Evolutionary conservation across 805 yeast genomes (phyloP).

Genomic region (Schwanniomyces polymorphus): DNA sequence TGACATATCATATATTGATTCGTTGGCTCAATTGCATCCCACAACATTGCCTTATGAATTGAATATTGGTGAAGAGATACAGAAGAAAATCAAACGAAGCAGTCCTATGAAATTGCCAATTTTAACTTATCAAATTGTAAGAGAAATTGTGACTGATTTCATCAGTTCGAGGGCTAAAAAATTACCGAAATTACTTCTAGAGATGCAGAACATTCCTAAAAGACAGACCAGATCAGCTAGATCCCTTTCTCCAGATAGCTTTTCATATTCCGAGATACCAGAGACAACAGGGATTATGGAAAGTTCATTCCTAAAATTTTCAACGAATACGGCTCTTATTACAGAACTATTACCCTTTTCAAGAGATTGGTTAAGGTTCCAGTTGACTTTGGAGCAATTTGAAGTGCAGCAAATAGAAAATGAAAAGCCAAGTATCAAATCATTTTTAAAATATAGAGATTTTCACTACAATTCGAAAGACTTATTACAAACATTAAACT

Average conservation of each 20-base stretch:
- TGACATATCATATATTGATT: slow-evolving; percentile 33
- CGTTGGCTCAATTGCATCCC: slow-evolving; percentile 25
- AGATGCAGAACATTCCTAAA: slow-evolving; percentile 12
- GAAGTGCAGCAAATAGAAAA: slow-evolving; percentile 16
- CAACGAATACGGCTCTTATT: slow-evolving; percentile 23
- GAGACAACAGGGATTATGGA: slow-evolving; percentile 34
- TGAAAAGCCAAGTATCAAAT: slow-evolving; percentile 21
- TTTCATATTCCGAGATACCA: not conserved
- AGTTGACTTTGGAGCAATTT: slow-evolving; percentile 19
- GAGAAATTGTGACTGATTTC: slow-evolving; percentile 15
- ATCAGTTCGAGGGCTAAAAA: slow-evolving; percentile 36
- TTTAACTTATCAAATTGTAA: slow-evolving; percentile 11
- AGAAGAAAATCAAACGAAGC: not conserved
- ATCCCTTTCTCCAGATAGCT: slow-evolving; percentile 3
- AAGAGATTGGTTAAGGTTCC: slow-evolving; percentile 35
- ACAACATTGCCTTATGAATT: slow-evolving; percentile 38
- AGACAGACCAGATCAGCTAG: slow-evolving; percentile 17
- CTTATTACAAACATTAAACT: slow-evolving; percentile 10
- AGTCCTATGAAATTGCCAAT: not conserved
- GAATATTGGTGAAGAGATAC: slow-evolving; percentile 26
- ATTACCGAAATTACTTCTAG: slow-evolving; percentile 28
- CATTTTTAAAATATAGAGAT: slow-evolving; percentile 33
- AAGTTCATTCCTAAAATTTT: slow-evolving; percentile 25
- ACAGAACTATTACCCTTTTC: slow-evolving; percentile 32
- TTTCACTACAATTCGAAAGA: slow-evolving; percentile 22